Conservation (phyloP, 352 stramenopile genomes). For the Globisporangium iwayamae region DNA sequence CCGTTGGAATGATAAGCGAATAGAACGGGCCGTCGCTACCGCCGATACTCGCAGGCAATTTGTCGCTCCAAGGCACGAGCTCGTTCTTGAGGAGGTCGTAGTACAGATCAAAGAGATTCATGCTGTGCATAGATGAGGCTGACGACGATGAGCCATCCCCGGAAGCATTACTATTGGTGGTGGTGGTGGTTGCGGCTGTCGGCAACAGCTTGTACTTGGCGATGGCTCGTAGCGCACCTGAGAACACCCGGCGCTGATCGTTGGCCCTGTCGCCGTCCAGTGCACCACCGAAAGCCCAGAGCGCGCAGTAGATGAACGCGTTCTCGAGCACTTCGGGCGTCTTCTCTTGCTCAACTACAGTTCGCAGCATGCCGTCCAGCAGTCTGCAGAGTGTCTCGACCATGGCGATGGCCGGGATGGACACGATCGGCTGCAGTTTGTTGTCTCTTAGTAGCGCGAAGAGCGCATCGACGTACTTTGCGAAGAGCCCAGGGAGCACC, state of each 20-base stretch:
- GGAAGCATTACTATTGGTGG: background rate
- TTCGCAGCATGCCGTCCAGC: slow-evolving; percentile 89
- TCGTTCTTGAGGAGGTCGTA: slow-evolving; percentile 75
- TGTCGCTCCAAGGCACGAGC: slow-evolving; percentile 73
- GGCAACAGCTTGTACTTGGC: slow-evolving; percentile 70
- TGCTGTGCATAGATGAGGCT: slow-evolving; percentile 1
- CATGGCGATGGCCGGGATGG: slow-evolving; percentile 46
- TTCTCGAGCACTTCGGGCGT: slow-evolving; percentile 89
- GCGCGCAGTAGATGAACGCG: slow-evolving; percentile 92
- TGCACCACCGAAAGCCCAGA: slow-evolving; percentile 95
- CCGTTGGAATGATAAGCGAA: slow-evolving; percentile 67
- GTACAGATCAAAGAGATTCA: slow-evolving; percentile 76
- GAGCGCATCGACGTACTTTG: slow-evolving; percentile 91
- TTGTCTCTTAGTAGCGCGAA: slow-evolving; percentile 70
- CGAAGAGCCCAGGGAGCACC: slow-evolving; percentile 87
- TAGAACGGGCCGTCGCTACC: slow-evolving; percentile 47
- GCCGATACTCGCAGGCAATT: slow-evolving; percentile 27
- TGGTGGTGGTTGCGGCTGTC: background rate
- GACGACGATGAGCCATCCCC: background rate
- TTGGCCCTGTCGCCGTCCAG: slow-evolving; percentile 85
- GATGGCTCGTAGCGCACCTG: slow-evolving; percentile 48
- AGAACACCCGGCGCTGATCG: slow-evolving; percentile 59
- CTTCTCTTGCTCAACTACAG: slow-evolving; percentile 80
- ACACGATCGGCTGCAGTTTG: slow-evolving; percentile 58
- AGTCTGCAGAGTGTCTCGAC: slow-evolving; percentile 92